Percentiles rank a stretch among this genome's conserved stretches.
These are phyloP conservation scores for Neonectria sp. DNA, from an alignment of 2,329 filamentous ascomycete genomes.

Conservation along the genomic window DNA sequence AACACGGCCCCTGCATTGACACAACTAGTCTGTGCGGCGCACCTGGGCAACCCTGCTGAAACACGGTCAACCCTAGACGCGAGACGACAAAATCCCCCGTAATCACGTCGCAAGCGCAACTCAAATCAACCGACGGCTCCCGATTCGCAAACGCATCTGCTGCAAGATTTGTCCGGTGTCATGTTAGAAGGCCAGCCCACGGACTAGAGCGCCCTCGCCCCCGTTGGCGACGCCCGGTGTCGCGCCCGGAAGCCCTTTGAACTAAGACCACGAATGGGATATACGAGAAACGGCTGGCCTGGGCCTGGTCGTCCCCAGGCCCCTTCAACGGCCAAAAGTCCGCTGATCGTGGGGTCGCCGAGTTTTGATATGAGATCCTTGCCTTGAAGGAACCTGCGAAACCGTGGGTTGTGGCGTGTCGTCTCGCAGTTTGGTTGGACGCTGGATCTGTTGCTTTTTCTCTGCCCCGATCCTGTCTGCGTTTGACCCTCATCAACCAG, in stretches of 20 bases:
- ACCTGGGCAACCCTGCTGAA: slow-evolving; percentile 15
- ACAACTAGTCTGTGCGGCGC: slow-evolving; percentile 16
- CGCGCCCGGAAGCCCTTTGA: background rate
- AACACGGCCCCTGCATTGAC: slow-evolving; percentile 6
- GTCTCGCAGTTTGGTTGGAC: slow-evolving; percentile 15
- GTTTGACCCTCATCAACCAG: background rate
- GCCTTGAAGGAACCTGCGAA: slow-evolving; percentile 17
- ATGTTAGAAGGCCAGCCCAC: slow-evolving; percentile 19
- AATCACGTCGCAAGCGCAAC: slow-evolving; percentile 13
- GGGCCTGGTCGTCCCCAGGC: slow-evolving; percentile 9
- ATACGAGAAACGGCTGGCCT: background rate
- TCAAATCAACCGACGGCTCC: slow-evolving; percentile 19
- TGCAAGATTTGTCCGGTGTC: slow-evolving; percentile 19
- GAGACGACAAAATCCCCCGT: slow-evolving; percentile 22
- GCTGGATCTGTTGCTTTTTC: slow-evolving; percentile 2
- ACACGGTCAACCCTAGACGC: slow-evolving; percentile 17
- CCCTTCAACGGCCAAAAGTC: slow-evolving; percentile 4
- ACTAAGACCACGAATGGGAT: background rate
- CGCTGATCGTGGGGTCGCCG: slow-evolving; percentile 27
- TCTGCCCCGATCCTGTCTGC: slow-evolving; percentile 5
- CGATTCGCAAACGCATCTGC: slow-evolving; percentile 21
- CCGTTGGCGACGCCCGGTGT: background rate
- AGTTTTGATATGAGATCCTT: slow-evolving; percentile 15
- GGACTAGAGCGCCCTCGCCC: background rate
- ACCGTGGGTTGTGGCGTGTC: slow-evolving; percentile 25